Evolutionary conservation across 495 filamentous ascomycete species (phyloP).

Genomic region (Bacidia rubella): DNA sequence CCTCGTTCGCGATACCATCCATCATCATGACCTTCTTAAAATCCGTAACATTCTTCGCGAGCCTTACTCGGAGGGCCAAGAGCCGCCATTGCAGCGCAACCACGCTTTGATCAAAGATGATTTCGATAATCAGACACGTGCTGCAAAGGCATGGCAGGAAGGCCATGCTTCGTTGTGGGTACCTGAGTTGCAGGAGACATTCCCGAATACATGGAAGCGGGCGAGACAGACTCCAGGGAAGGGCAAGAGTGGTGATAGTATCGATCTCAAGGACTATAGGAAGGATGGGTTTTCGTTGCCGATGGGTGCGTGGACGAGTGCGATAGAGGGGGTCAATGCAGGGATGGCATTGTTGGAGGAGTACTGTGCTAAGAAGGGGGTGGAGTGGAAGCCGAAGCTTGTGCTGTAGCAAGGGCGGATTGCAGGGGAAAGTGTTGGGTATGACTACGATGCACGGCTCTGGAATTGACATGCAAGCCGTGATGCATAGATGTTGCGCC

Average conservation of each 20-base stretch:
- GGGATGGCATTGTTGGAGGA: constrained; percentile 32
- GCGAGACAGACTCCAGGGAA: constrained; percentile 24
- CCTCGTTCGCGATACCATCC: constrained; percentile 33
- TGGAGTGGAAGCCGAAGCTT: constrained; percentile 25
- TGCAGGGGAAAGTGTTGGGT: no score
- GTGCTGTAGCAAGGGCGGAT: no score
- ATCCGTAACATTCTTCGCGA: neutral
- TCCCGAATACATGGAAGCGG: constrained; percentile 34
- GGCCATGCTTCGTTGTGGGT: constrained; percentile 32
- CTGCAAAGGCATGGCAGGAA: constrained; percentile 32
- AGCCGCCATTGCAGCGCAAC: neutral
- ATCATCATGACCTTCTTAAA: neutral
- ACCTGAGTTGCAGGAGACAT: constrained; percentile 29
- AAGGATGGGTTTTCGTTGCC: constrained; percentile 30
- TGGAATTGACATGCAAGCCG: no score
- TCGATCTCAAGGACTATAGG: constrained; percentile 30
- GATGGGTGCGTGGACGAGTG: constrained; percentile 27
- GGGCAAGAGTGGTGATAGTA: constrained; percentile 20
- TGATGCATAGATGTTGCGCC: no score
- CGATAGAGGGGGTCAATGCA: constrained; percentile 36
- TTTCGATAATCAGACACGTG: constrained; percentile 29
- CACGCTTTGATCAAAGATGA: constrained; percentile 29
- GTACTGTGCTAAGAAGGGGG: constrained; percentile 31
- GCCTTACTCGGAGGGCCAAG: neutral
- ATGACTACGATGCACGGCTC: no score